Percentiles rank a stretch among this genome's conserved stretches.
Evolutionary conservation across 2,329 filamentous ascomycete species (phyloP).

Genomic region (Fusarium nanum): DNA sequence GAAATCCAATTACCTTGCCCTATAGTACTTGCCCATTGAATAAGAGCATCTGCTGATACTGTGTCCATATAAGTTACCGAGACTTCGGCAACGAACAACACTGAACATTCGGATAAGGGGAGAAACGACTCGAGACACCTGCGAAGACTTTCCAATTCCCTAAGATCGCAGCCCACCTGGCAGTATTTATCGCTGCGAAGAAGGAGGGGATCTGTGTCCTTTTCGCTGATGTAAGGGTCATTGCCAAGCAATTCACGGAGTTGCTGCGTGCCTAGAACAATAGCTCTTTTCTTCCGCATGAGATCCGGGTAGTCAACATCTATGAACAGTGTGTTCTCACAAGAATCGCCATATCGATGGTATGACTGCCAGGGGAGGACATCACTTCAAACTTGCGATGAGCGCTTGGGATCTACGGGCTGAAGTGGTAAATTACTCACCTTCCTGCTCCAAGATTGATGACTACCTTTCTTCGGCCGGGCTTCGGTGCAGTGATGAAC

Average conservation of each 20-base stretch:
- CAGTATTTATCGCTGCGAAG: slow-evolving; percentile 77
- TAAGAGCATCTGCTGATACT: slow-evolving; percentile 76
- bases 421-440: slow-evolving; percentile 63
- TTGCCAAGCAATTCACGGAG: slow-evolving; percentile 57
- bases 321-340: slow-evolving; percentile 73
- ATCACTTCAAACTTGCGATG: slow-evolving; percentile 68
- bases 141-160: slow-evolving; percentile 72
- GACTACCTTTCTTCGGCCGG: slow-evolving; percentile 73
- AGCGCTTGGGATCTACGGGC: slow-evolving; percentile 1
- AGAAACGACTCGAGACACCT: slow-evolving; percentile 68
- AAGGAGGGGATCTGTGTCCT: slow-evolving; percentile 61
- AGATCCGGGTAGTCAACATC: slow-evolving; percentile 89
- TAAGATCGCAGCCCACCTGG: slow-evolving; percentile 84
- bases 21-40: slow-evolving; percentile 80
- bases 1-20: slow-evolving; percentile 67
- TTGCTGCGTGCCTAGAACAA: slow-evolving; percentile 72
- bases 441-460: slow-evolving; percentile 91
- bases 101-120: slow-evolving; percentile 66
- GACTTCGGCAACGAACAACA: slow-evolving; percentile 89
- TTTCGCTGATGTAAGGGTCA: slow-evolving; percentile 50
- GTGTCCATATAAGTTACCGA: slow-evolving; percentile 92
- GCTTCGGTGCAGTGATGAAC: slow-evolving; percentile 71
- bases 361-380: slow-evolving; percentile 88
- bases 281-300: slow-evolving; percentile 77
- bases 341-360: slow-evolving; percentile 70